Conservation (phyloP, 371 early-diverging fungal genomes). For the Mucor saturninus region DNA sequence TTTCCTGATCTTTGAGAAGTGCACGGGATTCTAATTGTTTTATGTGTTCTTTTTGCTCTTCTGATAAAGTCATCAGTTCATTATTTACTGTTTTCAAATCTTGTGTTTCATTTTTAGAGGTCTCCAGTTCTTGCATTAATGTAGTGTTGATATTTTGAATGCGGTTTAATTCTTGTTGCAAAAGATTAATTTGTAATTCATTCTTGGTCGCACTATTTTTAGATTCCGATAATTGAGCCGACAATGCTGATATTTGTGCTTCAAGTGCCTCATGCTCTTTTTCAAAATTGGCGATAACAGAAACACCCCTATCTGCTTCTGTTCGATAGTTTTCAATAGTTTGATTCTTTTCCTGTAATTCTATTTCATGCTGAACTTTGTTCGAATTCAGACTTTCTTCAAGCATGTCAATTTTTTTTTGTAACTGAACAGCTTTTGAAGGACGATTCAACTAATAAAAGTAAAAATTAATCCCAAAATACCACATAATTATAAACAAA, state of each 20-base stretch:
- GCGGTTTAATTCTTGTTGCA: slow-evolving; percentile 8
- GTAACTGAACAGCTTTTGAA: slow-evolving; percentile 31
- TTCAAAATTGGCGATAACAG: neutral
- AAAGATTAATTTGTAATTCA: slow-evolving; percentile 10
- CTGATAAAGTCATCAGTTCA: slow-evolving; percentile 2
- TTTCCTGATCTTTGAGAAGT: slow-evolving; percentile 10
- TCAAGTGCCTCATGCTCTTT: slow-evolving; percentile 12
- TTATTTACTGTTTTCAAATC: neutral
- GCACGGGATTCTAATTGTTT: slow-evolving; percentile 11
- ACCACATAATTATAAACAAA: neutral
- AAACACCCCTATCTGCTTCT: slow-evolving; percentile 7
- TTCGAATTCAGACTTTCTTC: slow-evolving; percentile 22
- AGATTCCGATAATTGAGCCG: slow-evolving; percentile 11
- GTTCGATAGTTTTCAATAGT: slow-evolving; percentile 11
- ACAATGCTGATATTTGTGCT: slow-evolving; percentile 5
- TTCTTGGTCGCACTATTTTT: slow-evolving; percentile 9
- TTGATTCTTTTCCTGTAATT: slow-evolving; percentile 28
- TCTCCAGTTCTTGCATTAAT: slow-evolving; percentile 10
- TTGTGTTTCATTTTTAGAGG: slow-evolving; percentile 4
- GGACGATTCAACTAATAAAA: slow-evolving; percentile 20
- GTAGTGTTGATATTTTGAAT: slow-evolving; percentile 1
- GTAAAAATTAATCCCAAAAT: neutral
- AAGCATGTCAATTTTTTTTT: slow-evolving; percentile 35
- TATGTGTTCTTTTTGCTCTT: neutral
- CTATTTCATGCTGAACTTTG: slow-evolving; percentile 9